Evolutionary conservation across 2,329 filamentous ascomycete genomes (phyloP), one percentile per base, ranked within the genome.

Genomic region (Apiospora hydei): DNA sequence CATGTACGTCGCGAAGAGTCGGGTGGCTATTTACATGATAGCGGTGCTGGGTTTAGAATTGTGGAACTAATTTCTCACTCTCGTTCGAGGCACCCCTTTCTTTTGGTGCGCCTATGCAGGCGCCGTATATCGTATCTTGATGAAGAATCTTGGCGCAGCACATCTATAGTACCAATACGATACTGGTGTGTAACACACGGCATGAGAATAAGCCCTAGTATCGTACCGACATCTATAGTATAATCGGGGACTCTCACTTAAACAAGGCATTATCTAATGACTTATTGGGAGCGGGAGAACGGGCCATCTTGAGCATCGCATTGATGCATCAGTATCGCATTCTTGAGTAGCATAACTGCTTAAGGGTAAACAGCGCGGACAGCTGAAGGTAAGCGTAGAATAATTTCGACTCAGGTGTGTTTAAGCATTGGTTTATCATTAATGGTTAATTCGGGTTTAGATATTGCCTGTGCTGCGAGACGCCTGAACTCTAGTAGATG

Each of bases 11-110:
- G 13, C 11, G 8, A 21, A 34, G 34, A 57, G 21, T n/a, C 10
- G 10, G 30, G 30, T 34, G 34, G 3, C 21, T 41, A 24, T 41
- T 41, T 24, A 11, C 41, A 64, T 13, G 21, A 41, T n/a, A 41
- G 18, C n/a, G 57, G 8, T 41, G 21, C 21, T 41, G n/a, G 57
- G 34, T 18, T n/a, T 14, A 47, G 24, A 46, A 75, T 77, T 72
- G 76, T 24, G 13, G n/a, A 18, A 64, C 57, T 64, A 64, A 64
- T 41, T 14, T 64, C 57, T 64, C 18, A 41, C 57, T 13, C 34
- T n/a, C 21, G 1, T 21, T 41, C 30, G 13, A 5, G 3, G 38
- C 30, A 41, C 30, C 57, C 57, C 57, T 30, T 34, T 64, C 16
- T 30, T 57, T 7, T 30, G 30, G 18, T 16, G 41, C 18, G 13